Base-by-base conservation (phyloP, 163 green algal genomes). In the Chloromonas sp. region DNA sequence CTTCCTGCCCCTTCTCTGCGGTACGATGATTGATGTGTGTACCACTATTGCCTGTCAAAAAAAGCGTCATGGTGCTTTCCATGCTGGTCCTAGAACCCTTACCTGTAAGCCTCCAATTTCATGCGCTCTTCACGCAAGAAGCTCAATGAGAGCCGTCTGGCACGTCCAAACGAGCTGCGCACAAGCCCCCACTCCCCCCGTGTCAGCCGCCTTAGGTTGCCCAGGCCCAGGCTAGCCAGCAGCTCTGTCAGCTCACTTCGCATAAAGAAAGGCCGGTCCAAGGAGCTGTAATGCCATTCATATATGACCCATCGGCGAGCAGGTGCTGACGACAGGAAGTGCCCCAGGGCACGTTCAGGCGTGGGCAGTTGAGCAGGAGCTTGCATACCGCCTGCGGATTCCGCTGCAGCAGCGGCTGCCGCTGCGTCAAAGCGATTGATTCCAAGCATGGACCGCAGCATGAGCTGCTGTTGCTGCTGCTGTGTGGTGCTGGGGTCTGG, bases 241-340 rank as follows among this genome's bases (percentile, higher is more conserved):
- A 87, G 80, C 84, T 87, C 84, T 82, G 78, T 60, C 74, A 95
- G 86, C 84, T 94, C 91, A 82, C 90, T 95, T 57, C 88, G 85
- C 86, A 93, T 86, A 85, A 96, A 95, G 90, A 91, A 97, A 80
- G 93, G 92, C 3, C 94, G 90, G 87, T 98, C 95, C 2, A 97
- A 81, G 0, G 92, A 91, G 59, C 84, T 90, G 90, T 79, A 79
- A 11, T 59, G 71, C 71, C 71, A 79, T 14, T 79, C 71, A 14
- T 79, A 79, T 2, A 36, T 5, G 2, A 79, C 14, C 71, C 71
- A 79, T 2, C 71, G 71, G 13, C 71, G 11, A 5, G 66, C 66
- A 5, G 66, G 66, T 15, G 66, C 5, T 11, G 5, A 74, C 66
- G 66, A 5, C 66, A 74, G 11, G 11, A 74, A 74, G 66, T 74